Evolutionary conservation across 106 monocot species (phyloP).

Genomic region (Dioscorea alata): DNA sequence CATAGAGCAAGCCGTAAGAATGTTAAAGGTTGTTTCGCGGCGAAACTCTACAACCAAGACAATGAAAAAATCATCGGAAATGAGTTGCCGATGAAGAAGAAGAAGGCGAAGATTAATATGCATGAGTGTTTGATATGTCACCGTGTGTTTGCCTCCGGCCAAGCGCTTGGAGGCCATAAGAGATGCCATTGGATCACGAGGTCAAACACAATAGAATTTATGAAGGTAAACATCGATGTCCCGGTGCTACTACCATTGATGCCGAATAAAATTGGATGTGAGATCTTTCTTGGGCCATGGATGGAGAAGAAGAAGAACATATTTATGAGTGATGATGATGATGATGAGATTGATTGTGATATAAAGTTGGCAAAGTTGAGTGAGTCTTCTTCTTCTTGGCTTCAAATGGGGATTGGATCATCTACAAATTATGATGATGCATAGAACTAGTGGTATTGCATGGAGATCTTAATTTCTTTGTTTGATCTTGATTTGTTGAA

Average conservation of each 20-base stretch:
- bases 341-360: conserved; percentile 43
- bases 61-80: too few species aligned
- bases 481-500: too few species aligned
- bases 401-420: conserved; percentile 67
- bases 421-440: background rate
- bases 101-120: conserved; percentile 47
- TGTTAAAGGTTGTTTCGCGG: conserved; percentile 67
- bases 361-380: conserved; percentile 44
- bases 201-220: too few species aligned
- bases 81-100: conserved; percentile 37
- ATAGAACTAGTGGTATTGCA: too few species aligned
- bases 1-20: conserved; percentile 80
- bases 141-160: conserved; percentile 63
- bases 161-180: conserved; percentile 68
- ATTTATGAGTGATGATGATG: conserved; percentile 6
- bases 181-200: conserved; percentile 63
- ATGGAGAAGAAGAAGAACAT: conserved; percentile 7
- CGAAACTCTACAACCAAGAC: conserved; percentile 24
- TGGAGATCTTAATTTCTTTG: too few species aligned
- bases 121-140: conserved; percentile 72
- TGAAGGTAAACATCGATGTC: too few species aligned
- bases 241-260: too few species aligned
- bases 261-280: too few species aligned
- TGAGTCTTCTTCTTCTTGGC: conserved; percentile 36
- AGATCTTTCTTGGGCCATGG: conserved; percentile 30